phyloP scores from a whole-genome alignment of 257 asterid genomes.

The Eucommia ulmoides region DNA sequence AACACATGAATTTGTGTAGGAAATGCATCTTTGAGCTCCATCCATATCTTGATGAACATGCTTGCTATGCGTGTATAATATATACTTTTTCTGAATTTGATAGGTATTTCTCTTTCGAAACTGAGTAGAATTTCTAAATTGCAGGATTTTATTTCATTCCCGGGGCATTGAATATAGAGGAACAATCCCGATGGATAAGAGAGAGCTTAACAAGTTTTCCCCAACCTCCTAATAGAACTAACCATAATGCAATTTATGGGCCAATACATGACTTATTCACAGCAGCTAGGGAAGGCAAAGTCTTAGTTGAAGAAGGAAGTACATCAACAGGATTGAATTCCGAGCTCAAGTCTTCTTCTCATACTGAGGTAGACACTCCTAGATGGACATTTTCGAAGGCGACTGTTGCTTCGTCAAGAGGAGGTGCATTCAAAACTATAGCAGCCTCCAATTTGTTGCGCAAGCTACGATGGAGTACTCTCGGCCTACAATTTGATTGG shows the following conservation, averaged over 20 bases:
- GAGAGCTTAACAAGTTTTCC: conserved; percentile 81
- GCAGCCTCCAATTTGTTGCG: conserved; percentile 88
- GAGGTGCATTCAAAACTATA: conserved; percentile 36
- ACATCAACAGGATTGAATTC: conserved; percentile 12
- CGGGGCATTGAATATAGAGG: conserved; percentile 64
- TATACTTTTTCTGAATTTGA: no score
- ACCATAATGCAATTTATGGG: conserved; percentile 84
- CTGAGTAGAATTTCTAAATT: no score
- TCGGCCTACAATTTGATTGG: conserved; percentile 99
- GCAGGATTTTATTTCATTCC: conserved; percentile 90
- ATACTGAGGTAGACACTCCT: conserved; percentile 17
- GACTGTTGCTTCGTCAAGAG: conserved; percentile 20
- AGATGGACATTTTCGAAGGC: conserved; percentile 43
- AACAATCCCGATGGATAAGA: conserved; percentile 70
- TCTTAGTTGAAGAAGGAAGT: conserved; percentile 33
- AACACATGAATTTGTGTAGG: no score
- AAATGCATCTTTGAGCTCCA: no score
- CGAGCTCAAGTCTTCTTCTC: conserved; percentile 11
- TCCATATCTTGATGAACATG: no score
- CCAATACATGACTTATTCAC: conserved; percentile 54
- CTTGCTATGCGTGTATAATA: no score
- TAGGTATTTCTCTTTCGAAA: no score
- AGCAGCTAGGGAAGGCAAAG: conserved; percentile 53
- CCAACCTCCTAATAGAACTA: conserved; percentile 85
- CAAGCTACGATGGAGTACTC: conserved; percentile 97